Conservation (phyloP, 106 monocot genomes). For the Xerophyta viscosa region DNA sequence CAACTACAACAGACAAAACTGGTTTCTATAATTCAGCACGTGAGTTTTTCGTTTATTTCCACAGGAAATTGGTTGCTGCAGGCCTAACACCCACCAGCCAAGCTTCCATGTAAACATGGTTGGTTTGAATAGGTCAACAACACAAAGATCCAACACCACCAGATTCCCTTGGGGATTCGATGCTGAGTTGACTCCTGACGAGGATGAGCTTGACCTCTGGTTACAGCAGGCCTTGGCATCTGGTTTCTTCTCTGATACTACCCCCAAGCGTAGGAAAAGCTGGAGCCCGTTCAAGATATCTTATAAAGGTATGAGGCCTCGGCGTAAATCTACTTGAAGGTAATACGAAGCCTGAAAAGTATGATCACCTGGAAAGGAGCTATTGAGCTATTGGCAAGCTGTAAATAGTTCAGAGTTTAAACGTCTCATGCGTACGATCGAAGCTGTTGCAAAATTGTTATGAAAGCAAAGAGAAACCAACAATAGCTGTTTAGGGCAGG, state of each 20-base stretch:
- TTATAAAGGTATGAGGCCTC: constrained; percentile 44
- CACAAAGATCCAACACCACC: constrained; percentile 42
- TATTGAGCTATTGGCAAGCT: too few relatives aligned
- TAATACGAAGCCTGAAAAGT: too few relatives aligned
- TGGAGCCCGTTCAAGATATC: constrained; percentile 87
- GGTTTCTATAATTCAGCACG: not conserved
- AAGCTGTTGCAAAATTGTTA: too few relatives aligned
- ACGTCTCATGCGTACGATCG: too few relatives aligned
- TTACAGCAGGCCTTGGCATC: constrained; percentile 81
- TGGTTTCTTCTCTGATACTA: constrained; percentile 72
- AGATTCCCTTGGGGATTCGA: constrained; percentile 66
- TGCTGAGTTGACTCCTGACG: constrained; percentile 72
- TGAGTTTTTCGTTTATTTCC: not conserved
- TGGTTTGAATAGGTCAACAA: constrained; percentile 30
- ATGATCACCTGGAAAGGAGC: not conserved
- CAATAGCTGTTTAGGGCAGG: too few relatives aligned
- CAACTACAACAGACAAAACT: too few relatives aligned
- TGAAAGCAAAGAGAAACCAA: too few relatives aligned
- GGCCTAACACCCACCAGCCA: constrained; percentile 79
- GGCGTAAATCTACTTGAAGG: constrained; percentile 47
- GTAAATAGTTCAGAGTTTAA: too few relatives aligned
- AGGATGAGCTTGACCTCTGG: constrained; percentile 80
- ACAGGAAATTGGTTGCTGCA: constrained; percentile 78
- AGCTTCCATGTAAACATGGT: constrained; percentile 93
- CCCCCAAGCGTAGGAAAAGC: constrained; percentile 71